Evolutionary conservation across 495 filamentous ascomycete genomes (phyloP).

Genomic region (Barbatosphaeria neglecta): DNA sequence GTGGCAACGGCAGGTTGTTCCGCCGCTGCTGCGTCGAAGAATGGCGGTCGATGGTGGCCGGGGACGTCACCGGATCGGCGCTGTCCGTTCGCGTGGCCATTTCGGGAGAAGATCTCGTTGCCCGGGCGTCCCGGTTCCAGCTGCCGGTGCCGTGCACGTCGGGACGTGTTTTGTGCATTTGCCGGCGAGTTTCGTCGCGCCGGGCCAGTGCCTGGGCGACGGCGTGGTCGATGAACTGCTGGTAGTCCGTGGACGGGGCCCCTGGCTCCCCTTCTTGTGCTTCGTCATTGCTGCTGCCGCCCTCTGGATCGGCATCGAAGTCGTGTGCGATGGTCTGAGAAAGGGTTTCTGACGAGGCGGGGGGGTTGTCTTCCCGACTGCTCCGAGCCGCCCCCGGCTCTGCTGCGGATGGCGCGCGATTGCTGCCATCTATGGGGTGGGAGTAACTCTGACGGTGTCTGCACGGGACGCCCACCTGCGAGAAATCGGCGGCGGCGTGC

Average conservation of each 20-base stretch:
- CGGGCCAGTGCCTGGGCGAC: slow-evolving; percentile 12
- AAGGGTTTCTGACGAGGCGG: too few species aligned
- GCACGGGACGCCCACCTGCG: slow-evolving; percentile 6
- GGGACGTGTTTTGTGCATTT: slow-evolving; percentile 2
- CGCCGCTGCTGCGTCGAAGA: too few species aligned
- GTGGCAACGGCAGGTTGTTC: neutral
- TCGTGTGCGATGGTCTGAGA: neutral
- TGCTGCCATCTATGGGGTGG: neutral
- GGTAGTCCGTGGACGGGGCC: slow-evolving; percentile 9
- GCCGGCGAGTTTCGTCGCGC: slow-evolving; percentile 5
- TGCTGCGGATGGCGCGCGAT: neutral
- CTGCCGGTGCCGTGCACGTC: too few species aligned
- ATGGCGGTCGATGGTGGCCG: too few species aligned
- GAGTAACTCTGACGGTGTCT: neutral
- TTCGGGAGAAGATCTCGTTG: too few species aligned
- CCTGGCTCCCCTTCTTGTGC: neutral
- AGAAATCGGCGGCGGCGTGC: slow-evolving; percentile 19
- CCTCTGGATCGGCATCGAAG: neutral
- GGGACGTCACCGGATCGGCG: too few species aligned
- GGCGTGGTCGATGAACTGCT: slow-evolving; percentile 17
- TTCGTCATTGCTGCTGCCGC: neutral
- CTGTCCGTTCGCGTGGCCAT: too few species aligned
- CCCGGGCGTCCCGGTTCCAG: too few species aligned
- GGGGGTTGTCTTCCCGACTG: too few species aligned
- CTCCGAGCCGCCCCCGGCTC: too few species aligned